A percentile compares a stretch with the other conserved stretches of the same genome.
Evolutionary conservation across 805 yeast genomes (phyloP).

Genomic region (Blastobotrys muscicola): DNA sequence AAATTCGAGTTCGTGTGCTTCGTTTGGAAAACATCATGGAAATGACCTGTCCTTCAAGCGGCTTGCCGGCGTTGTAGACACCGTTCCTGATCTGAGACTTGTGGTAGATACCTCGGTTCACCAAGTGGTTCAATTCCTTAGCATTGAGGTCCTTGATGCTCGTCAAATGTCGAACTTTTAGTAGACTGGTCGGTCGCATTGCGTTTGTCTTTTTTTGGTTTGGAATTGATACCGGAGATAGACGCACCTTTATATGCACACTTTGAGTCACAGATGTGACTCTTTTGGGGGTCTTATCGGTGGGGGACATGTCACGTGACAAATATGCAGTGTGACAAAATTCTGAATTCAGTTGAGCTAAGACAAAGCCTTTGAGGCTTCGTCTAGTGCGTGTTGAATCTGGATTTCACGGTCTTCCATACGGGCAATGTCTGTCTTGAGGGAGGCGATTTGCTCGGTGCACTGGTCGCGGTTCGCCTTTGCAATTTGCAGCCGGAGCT

Average conservation of each 20-base stretch:
- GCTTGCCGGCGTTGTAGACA: conserved; percentile 32
- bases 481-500: neutral
- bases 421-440: neutral
- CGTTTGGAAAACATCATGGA: conserved; percentile 83
- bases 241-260: neutral
- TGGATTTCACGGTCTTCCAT: neutral
- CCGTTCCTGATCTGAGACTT: conserved; percentile 54
- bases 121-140: conserved; percentile 61
- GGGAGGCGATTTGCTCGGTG: neutral
- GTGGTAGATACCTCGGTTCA: conserved; percentile 60
- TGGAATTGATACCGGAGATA: neutral
- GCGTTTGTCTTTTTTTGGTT: neutral
- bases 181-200: conserved; percentile 1
- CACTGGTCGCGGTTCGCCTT: neutral
- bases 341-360: neutral
- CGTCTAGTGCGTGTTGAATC: conserved; percentile 1
- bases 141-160: conserved; percentile 72
- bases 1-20: conserved; percentile 90
- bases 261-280: neutral
- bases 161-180: conserved; percentile 57
- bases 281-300: neutral
- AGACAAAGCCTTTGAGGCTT: neutral
- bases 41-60: conserved; percentile 70
- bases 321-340: neutral
- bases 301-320: neutral